Conservation (phyloP, 768 basidiomycete genomes). For the Rhodotorula babjevae region DNA sequence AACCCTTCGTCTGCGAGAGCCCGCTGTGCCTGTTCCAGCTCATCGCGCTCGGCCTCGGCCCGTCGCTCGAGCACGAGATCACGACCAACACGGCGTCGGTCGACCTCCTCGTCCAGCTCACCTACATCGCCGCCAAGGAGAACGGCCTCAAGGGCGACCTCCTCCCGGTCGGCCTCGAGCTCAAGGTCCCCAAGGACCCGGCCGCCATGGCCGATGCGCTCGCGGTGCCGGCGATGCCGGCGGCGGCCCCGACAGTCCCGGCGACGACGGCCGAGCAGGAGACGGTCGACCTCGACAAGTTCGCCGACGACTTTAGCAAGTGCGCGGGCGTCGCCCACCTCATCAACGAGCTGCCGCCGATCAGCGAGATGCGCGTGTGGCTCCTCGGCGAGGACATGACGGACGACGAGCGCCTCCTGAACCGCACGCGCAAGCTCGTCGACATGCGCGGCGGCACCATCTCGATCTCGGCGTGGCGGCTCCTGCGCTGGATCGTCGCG, state of each 20-base stretch:
- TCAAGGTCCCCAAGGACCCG: conserved; percentile 48
- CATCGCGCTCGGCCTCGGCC: conserved; percentile 61
- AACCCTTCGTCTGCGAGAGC: conserved; percentile 67
- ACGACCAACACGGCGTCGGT: conserved; percentile 61
- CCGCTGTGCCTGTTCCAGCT: conserved; percentile 67
- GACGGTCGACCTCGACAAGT: conserved; percentile 26
- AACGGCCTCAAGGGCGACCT: conserved; percentile 60
- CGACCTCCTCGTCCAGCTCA: conserved; percentile 64
- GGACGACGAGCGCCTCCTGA: conserved; percentile 53
- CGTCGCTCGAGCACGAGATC: conserved; percentile 72
- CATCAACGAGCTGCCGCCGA: conserved; percentile 29
- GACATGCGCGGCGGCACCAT: conserved; percentile 55
- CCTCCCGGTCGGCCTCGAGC: conserved; percentile 59
- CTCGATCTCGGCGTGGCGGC: conserved; percentile 61
- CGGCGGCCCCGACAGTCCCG: no score
- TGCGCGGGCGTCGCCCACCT: conserved; percentile 15
- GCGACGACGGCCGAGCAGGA: not conserved
- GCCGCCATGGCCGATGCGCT: conserved; percentile 6
- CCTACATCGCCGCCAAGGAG: conserved; percentile 59
- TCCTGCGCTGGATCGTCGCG: conserved; percentile 60
- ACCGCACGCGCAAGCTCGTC: conserved; percentile 57
- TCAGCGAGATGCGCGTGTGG: conserved; percentile 55
- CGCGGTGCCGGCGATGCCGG: no score
- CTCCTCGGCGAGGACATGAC: conserved; percentile 44
- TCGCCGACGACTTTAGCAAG: not conserved